phyloP scores from a whole-genome alignment of 208 protist species.

The Leishmania tropica region DNA sequence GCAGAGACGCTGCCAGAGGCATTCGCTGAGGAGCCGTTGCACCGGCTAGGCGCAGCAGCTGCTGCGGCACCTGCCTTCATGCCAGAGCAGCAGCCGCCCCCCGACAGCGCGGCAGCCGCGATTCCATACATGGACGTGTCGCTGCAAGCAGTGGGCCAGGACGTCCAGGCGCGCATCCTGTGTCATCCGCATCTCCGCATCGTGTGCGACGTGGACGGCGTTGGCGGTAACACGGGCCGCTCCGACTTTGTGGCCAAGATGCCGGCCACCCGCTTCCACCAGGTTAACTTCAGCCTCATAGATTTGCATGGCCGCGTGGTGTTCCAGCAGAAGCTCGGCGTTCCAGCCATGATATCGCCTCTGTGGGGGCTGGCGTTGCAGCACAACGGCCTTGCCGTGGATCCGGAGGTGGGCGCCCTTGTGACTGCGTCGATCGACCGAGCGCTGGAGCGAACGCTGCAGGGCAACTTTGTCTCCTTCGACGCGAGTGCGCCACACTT shows the following conservation, averaged over 20 bases:
- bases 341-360: conserved; percentile 53
- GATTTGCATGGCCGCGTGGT: conserved; percentile 50
- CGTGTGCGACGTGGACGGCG: conserved; percentile 74
- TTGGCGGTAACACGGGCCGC: conserved; percentile 51
- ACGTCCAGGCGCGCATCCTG: conserved; percentile 57
- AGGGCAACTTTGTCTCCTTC: conserved; percentile 54
- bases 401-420: conserved; percentile 38
- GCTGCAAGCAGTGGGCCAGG: conserved; percentile 51
- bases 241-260: conserved; percentile 65
- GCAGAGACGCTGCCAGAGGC: background rate
- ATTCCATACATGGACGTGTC: conserved; percentile 64
- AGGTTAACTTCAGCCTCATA: conserved; percentile 62
- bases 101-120: background rate
- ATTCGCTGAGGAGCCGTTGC: background rate
- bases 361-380: conserved; percentile 72
- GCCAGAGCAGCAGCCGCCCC: background rate
- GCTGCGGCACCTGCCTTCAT: background rate
- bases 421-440: conserved; percentile 61
- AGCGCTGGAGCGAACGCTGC: conserved; percentile 53
- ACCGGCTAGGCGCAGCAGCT: background rate
- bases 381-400: conserved; percentile 57
- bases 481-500: conserved; percentile 59
- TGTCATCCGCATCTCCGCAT: conserved; percentile 62
- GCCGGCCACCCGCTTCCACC: conserved; percentile 44
- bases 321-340: conserved; percentile 75